Evolutionary conservation across 257 asterid species (phyloP).

Genomic region (Nyctanthes arbortristis): DNA sequence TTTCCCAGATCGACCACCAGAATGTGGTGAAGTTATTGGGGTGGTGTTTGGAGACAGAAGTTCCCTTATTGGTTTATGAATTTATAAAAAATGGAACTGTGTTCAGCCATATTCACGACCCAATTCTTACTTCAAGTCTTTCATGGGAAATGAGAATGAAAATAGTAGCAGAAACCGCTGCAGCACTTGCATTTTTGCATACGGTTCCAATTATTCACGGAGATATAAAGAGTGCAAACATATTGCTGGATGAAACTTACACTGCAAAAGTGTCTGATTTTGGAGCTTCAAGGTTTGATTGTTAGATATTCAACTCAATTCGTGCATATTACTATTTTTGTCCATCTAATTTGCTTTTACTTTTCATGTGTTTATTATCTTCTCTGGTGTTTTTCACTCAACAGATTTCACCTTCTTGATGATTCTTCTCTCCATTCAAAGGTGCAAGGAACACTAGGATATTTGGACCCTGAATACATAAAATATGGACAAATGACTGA

Average conservation of each 20-base stretch:
- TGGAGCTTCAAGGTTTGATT: too few species aligned
- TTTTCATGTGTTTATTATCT: too few species aligned
- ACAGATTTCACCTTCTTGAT: too few species aligned
- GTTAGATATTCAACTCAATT: too few species aligned
- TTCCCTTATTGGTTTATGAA: conserved; percentile 44
- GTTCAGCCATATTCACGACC: conserved; percentile 28
- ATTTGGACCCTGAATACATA: conserved; percentile 43
- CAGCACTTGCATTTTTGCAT: conserved; percentile 45
- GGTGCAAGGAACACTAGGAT: conserved; percentile 48
- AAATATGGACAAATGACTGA: conserved; percentile 35
- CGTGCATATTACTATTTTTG: too few species aligned
- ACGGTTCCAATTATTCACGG: conserved; percentile 37
- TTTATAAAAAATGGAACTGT: conserved; percentile 35
- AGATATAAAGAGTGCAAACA: conserved; percentile 41
- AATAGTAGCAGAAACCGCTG: conserved; percentile 40
- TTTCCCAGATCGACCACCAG: too few species aligned
- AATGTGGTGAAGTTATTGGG: conserved; percentile 46
- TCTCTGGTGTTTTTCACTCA: too few species aligned
- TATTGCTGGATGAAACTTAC: conserved; percentile 40
- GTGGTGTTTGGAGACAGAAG: conserved; percentile 41
- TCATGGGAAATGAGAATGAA: conserved; percentile 45
- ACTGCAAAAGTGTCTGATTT: conserved; percentile 42
- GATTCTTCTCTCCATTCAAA: too few species aligned
- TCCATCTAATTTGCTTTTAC: too few species aligned
- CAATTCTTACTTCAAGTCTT: conserved; percentile 20